Base-by-base conservation (phyloP, 1,284 basidiomycete genomes). In the Meira nashicola region DNA sequence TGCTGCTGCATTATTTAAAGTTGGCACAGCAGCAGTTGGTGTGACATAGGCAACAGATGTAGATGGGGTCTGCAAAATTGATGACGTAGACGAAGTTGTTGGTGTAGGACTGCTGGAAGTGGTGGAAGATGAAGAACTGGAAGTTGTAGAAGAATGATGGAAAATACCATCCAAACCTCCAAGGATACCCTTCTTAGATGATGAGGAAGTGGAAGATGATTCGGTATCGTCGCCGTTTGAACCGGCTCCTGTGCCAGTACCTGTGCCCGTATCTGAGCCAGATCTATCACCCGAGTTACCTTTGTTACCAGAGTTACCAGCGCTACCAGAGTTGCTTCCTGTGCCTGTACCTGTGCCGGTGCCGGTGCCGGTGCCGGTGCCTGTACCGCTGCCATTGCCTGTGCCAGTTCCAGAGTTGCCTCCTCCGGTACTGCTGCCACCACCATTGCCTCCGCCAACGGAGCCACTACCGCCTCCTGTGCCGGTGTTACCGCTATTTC, bases 1-100 rank as follows among this genome's bases (percentile, higher is more conserved):
- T 3, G 61, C 46, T n/a, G 67, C 53, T 0, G 63, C 59, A 39
- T 53, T 56, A 17, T 59, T 59, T 12, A 56, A 43, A 8, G 61
- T 58, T 23, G 46, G 25, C 12, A 17, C 8, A 6, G 40, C 15
- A 7, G 66, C 63, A 3, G 68, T 63, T 10, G 63, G 55, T 8
- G 68, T 70, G 49, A 70, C 66, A 39, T 65, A 43, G 9, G 59
- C 57, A 6, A 67, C 65, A 1, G 66, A 60, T 1, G 70, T 72
- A 46, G 63, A 14, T 14, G 21, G 46, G 5, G 12, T 48, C 17
- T 3, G 57, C n/a, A n/a, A 54, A 4, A 40, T 59, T 53, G 15
- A 43, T 54, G 28, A 12, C 6, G 59, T 46, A 46, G 49, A 33
- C 23, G 48, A 3, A 8, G n/a, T 25, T 6, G 33, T 21, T 12